Evolutionary conservation across 345 rosid genomes (phyloP), one percentile per base, ranked within the genome.

Genomic region (Boechera stricta): DNA sequence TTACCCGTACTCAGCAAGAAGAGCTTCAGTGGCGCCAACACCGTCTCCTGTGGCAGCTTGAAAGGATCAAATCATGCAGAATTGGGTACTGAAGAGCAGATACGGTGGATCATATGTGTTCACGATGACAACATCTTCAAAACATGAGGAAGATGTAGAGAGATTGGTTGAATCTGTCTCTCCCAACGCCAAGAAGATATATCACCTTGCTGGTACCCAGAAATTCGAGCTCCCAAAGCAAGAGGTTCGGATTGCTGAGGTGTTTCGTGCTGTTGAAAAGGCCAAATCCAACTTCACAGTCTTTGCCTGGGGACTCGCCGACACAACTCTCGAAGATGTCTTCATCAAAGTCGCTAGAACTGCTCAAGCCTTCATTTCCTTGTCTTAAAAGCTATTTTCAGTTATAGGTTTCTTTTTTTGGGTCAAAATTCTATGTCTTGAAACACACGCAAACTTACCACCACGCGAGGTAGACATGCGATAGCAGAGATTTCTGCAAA

Each of bases 291-390:
- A 76, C 75, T 95, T 88, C 79, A 76, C 86, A 4, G 96, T 95
- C 64, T 88, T 80, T n/a, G 97, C 99, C 11, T 95, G 99, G 99
- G 99, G 98, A 47, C 82, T 95, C 64, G 88, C 94, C 0, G 97
- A 92, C 82, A 87, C 98, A 75, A 92, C 97, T 62, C 84, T 95
- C 39, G 98, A 92, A 81, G 99, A 90, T 75, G 98, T 95, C 63
- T 92, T 76, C 57, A 41, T 76, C 84, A 95, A 92, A 85, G 97
- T 92, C 64, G 97, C 98, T 47, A 80, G 80, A 7, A 74, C 53
- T 24, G 84, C 90, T 2, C 84, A 85, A 77, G 81, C 84, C 29
- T 82, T 82, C 79, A 77, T 70, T 36, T 75, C 78, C 15, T 71
- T 84, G 76, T 78, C 77, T 48, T 78, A 66, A 58, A 66, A 33